Base-by-base conservation (phyloP, 225 moss, liverwort and hornwort species). In the Bryoerythrophyllum caledonicum region DNA sequence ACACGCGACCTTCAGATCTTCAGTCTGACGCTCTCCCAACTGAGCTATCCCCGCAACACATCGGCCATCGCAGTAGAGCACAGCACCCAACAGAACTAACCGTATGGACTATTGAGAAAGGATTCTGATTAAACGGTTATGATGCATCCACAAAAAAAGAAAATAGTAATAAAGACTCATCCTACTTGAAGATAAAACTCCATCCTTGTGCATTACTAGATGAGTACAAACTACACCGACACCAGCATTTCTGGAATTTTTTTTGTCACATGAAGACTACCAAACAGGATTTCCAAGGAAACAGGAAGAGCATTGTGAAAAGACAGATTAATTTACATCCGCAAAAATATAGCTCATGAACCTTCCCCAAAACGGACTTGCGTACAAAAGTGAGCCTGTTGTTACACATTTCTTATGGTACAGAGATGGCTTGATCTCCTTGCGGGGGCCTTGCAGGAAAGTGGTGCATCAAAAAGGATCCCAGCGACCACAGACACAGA, bases 391-490 rank as follows among this genome's bases (percentile, higher is more conserved):
- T 68, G 67, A 63, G n/a, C n/a, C n/a, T 17, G 53, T 28, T 48
- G 14, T 1, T 60, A 68, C 60, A 41, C 62, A 28, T n/a, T 19
- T 17, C 19, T 82, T 80, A 85, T 44, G 82, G 85, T 81, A 81
- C 82, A 82, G 82, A 82, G 57, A 81, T 81, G 37, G 60, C 78
- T 73, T 85, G 74, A 60, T 83, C 76, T 67, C 67, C 80, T 64
- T 63, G 83, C 79, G 87, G 83, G 40, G 84, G 79, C 73, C 55
- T 79, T 56, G 89, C 75, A 34, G 92, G 97, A n/a, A 94, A 82
- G 65, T 94, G 89, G 78, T 97, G 91, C 80, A 94, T 91, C 59
- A 97, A 90, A 74, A 94, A 97, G 27, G 94, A 90, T 54, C 92
- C 94, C 51, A 97, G 90, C 38, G 97, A 91, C 92, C 94, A 93